These are phyloP conservation scores for Tylopilus sp. DNA, from an alignment of 768 basidiomycete genomes.

Conservation along the genomic window DNA sequence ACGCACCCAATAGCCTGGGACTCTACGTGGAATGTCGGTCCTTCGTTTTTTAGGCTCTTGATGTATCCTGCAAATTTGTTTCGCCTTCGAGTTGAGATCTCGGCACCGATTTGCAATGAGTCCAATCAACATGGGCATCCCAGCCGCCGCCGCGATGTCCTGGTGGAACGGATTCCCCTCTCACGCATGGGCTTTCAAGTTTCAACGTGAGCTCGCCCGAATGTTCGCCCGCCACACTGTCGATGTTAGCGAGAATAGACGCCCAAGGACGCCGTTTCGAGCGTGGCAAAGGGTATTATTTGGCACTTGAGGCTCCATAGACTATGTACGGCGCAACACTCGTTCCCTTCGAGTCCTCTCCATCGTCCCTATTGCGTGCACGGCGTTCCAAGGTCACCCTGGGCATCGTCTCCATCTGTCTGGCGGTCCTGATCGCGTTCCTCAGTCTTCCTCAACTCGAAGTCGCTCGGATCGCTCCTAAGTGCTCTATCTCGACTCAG, in stretches of 20 bases:
- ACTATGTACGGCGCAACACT: too few species aligned
- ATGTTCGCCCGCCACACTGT: slow-evolving; percentile 38
- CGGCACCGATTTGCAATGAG: slow-evolving; percentile 57
- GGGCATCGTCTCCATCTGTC: too few species aligned
- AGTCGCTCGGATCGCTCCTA: too few species aligned
- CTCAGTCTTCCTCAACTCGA: too few species aligned
- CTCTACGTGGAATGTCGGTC: slow-evolving; percentile 34
- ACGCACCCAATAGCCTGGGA: slow-evolving; percentile 55
- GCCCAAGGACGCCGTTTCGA: slow-evolving; percentile 56
- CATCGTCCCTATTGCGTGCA: too few species aligned
- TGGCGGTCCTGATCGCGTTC: too few species aligned
- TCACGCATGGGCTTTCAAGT: slow-evolving; percentile 45
- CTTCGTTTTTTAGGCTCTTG: slow-evolving; percentile 30
- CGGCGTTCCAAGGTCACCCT: too few species aligned
- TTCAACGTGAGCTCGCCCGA: slow-evolving; percentile 36
- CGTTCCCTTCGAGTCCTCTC: too few species aligned
- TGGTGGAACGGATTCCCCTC: slow-evolving; percentile 53
- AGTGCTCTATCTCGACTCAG: too few species aligned
- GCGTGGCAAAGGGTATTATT: too few species aligned
- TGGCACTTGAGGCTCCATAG: too few species aligned
- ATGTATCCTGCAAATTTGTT: slow-evolving; percentile 63
- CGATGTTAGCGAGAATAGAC: slow-evolving; percentile 46
- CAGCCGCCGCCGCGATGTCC: slow-evolving; percentile 23
- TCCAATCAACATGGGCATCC: slow-evolving; percentile 16
- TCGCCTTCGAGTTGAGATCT: slow-evolving; percentile 54